phyloP scores from a whole-genome alignment of 257 asterid genomes.

The Catharanthus roseus region DNA sequence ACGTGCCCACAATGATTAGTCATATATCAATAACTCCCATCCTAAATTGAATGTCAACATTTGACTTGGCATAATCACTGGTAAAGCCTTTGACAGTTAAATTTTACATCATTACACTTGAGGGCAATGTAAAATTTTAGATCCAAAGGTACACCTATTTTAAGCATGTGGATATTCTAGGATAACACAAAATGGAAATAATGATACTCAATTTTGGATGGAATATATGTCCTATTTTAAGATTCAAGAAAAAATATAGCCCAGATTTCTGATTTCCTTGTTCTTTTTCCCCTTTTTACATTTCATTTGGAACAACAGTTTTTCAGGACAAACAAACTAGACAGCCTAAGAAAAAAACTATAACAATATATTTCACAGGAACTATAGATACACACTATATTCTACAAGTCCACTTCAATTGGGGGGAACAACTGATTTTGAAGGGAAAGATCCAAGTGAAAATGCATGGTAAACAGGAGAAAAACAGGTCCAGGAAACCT shows the following conservation, averaged over 20 bases:
- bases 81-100: not conserved
- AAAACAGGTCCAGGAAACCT: not conserved
- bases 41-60: not conserved
- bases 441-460: not conserved
- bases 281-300: not conserved
- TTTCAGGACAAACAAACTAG: too few relatives aligned
- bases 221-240: too few relatives aligned
- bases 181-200: not conserved
- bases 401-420: not conserved
- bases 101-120: not conserved
- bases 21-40: not conserved
- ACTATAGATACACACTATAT: not conserved
- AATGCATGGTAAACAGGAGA: not conserved
- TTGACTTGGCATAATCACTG: not conserved
- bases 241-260: too few relatives aligned
- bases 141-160: not conserved
- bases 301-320: not conserved
- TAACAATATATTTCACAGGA: not conserved
- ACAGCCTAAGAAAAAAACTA: not conserved
- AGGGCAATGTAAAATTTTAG: not conserved
- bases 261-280: not conserved
- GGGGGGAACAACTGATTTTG: not conserved
- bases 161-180: not conserved
- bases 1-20: not conserved
- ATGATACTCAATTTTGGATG: not conserved